These are phyloP conservation scores for Sarcodon aspratus DNA, from an alignment of 768 basidiomycete genomes.

Conservation along the genomic window DNA sequence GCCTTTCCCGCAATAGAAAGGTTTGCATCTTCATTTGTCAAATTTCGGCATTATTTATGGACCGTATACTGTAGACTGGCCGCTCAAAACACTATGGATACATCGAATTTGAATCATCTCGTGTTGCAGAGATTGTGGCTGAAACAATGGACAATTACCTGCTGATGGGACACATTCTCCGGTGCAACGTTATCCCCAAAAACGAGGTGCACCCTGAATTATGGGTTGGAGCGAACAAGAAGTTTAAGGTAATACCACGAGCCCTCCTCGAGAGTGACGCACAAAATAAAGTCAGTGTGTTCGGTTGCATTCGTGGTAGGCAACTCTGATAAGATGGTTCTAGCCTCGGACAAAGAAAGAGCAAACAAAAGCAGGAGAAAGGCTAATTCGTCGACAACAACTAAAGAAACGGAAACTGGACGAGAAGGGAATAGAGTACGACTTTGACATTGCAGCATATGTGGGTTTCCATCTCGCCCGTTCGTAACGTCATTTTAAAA, in stretches of 20 bases:
- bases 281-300: slow-evolving; percentile 66
- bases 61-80: slow-evolving; percentile 55
- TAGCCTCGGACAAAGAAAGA: slow-evolving; percentile 69
- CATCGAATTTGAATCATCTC: slow-evolving; percentile 83
- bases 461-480: slow-evolving; percentile 33
- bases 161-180: slow-evolving; percentile 86
- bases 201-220: slow-evolving; percentile 87
- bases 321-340: not conserved
- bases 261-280: slow-evolving; percentile 58
- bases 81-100: slow-evolving; percentile 96
- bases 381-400: slow-evolving; percentile 68
- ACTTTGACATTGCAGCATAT: slow-evolving; percentile 73
- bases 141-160: slow-evolving; percentile 99
- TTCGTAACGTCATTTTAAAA: not conserved
- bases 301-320: not conserved
- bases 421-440: slow-evolving; percentile 78
- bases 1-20: slow-evolving; percentile 91
- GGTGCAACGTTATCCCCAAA: slow-evolving; percentile 82
- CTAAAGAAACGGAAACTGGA: slow-evolving; percentile 70
- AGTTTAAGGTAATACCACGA: slow-evolving; percentile 70
- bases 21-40: slow-evolving; percentile 22
- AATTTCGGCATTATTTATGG: not conserved
- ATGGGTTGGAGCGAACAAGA: slow-evolving; percentile 95
- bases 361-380: slow-evolving; percentile 48
- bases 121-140: slow-evolving; percentile 89